Base-by-base conservation (phyloP, 441 rosid species). In the Aquilaria agallochum region DNA sequence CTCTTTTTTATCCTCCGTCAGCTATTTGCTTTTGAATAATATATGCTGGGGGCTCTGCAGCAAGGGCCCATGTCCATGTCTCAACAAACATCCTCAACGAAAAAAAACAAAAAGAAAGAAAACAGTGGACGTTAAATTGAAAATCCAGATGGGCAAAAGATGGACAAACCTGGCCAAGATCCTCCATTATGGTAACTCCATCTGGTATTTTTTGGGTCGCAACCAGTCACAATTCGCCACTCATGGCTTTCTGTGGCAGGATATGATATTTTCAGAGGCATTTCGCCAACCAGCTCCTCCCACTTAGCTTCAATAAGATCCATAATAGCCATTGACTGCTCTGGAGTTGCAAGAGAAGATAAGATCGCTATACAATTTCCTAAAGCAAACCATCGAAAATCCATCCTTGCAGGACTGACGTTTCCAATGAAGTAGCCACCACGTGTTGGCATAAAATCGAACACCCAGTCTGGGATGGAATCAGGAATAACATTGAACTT, bases 111-210 rank as follows among this genome's bases (percentile, higher is more conserved):
- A 20, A 36, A 4, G 42, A 36, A 5, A 36, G 42, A 36, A 4
- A 36, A 36, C 5, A 36, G 7, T 36, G 42, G 42, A 36, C 42
- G 7, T 36, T 36, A 3, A 36, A 5, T 36, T 36, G 42, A 36
- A 36, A 36, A 36, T 36, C 42, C 5, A 4, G 42, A 36, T 36
- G 53, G 20, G 6, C 7, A 55, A 68, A 46, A 69, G 33, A 61
- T 47, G 57, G 61, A 59, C 56, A 67, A 64, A 87, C 98, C 97
- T 85, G 97, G 97, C 98, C 98, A 93, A 62, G 98, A 90, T 62
- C 98, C 98, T 47, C 98, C 98, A 30, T 93, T 93, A 59, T 93
- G 98, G 73, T 93, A 93, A 71, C 98, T 90, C 97, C 98, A 90
- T 70, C 97, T 83, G 2, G 95, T 93, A 69, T 90, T 93, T 81